These are phyloP conservation scores for Fusarium lyarnte DNA, from an alignment of 2,329 filamentous ascomycete genomes.

Conservation along the genomic window DNA sequence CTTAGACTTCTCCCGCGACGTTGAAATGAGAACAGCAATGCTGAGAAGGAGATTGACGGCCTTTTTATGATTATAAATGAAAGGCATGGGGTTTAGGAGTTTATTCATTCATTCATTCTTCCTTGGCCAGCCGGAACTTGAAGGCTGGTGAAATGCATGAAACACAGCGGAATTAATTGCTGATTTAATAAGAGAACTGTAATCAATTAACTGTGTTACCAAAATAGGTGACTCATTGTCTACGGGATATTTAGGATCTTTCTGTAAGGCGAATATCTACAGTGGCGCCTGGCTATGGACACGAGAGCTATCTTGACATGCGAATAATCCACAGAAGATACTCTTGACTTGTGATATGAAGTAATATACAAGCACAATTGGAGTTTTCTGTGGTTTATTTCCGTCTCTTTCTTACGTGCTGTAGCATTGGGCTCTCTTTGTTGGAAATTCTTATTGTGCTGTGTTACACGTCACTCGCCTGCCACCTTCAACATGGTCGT, in stretches of 20 bases:
- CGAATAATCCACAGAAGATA: neutral
- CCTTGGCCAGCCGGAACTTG: neutral
- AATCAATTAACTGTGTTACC: neutral
- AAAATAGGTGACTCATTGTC: neutral
- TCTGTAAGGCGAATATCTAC: neutral
- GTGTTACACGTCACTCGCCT: neutral
- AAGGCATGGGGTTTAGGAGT: slow-evolving; percentile 2
- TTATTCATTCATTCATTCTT: neutral
- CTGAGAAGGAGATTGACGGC: neutral
- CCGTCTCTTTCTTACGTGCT: neutral
- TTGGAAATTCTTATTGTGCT: neutral
- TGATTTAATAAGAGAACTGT: neutral
- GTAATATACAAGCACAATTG: neutral
- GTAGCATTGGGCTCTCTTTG: neutral
- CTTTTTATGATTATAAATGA: neutral
- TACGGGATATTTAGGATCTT: neutral
- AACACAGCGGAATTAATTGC: neutral
- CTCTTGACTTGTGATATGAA: neutral
- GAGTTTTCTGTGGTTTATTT: neutral
- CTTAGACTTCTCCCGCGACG: neutral
- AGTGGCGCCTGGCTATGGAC: neutral
- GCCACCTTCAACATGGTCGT: neutral
- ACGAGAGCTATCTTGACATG: neutral
- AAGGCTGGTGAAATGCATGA: neutral
- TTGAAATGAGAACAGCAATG: neutral